phyloP scores from a whole-genome alignment of 129 eudicot species.

The Pittosporum tobira region DNA sequence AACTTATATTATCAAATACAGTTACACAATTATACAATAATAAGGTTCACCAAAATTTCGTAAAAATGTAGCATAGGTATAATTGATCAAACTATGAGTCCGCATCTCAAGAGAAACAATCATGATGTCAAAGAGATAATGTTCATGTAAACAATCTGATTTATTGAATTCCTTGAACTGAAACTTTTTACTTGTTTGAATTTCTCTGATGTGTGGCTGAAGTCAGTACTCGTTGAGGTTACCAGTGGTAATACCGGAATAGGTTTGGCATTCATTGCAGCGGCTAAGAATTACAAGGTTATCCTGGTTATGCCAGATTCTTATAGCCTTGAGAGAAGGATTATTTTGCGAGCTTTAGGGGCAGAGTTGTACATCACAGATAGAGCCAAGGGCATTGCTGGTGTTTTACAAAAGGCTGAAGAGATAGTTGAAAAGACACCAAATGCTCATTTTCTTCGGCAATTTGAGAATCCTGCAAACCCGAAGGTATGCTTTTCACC shows the following conservation, averaged over 20 bases:
- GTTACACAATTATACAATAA: too few relatives aligned
- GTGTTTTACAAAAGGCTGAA: conserved; percentile 24
- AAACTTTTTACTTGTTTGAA: conserved; percentile 7
- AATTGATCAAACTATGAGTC: not conserved
- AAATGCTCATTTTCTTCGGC: conserved; percentile 38
- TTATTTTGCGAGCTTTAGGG: conserved; percentile 55
- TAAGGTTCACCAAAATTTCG: not conserved
- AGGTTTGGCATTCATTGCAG: conserved; percentile 72
- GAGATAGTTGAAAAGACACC: conserved; percentile 51
- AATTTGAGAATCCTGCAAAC: conserved; percentile 68
- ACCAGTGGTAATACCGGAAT: conserved; percentile 80
- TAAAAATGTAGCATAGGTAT: not conserved
- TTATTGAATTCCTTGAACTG: not conserved
- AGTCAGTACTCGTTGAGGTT: conserved; percentile 58
- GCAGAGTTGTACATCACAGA: conserved; percentile 50
- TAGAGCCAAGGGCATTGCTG: conserved; percentile 36
- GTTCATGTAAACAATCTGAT: not conserved
- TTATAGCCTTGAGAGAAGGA: conserved; percentile 55
- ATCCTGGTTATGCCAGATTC: conserved; percentile 46
- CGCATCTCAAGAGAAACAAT: not conserved
- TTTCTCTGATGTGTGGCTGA: conserved; percentile 3
- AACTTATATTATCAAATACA: not conserved
- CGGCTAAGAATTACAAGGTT: conserved; percentile 54
- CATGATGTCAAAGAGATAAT: not conserved
- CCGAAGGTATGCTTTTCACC: conserved; percentile 34